Evolutionary conservation across 306 rosid species (phyloP).

Genomic region (Bauhinia variegata): DNA sequence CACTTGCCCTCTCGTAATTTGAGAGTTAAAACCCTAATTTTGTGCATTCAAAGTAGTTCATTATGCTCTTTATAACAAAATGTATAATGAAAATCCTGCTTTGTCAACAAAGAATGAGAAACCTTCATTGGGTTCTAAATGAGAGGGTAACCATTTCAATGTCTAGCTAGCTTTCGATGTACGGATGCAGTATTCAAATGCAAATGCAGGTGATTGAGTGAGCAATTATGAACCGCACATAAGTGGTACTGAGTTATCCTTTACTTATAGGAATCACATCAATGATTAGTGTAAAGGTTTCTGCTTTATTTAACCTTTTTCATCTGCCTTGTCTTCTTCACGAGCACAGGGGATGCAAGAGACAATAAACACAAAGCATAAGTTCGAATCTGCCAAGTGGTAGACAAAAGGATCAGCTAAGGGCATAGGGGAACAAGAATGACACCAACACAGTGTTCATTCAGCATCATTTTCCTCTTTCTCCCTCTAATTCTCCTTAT

Average conservation of each 20-base stretch:
- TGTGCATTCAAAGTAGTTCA: not conserved
- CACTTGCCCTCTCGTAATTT: conserved; percentile 6
- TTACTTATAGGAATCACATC: conserved; percentile 27
- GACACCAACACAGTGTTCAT: conserved; percentile 42
- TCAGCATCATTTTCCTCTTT: conserved; percentile 27
- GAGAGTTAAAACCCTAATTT: conserved; percentile 37
- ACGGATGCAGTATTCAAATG: not conserved
- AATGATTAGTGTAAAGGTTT: conserved; percentile 39
- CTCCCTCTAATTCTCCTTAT: conserved; percentile 27
- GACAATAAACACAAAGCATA: conserved; percentile 26
- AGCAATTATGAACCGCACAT: conserved; percentile 12
- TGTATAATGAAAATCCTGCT: not conserved
- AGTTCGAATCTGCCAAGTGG: conserved; percentile 33
- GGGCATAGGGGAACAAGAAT: conserved; percentile 35
- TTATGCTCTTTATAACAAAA: not conserved
- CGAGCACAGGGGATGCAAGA: conserved; percentile 39
- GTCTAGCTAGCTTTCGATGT: not conserved
- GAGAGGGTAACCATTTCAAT: not conserved
- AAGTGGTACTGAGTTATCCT: conserved; percentile 11
- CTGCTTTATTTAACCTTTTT: conserved; percentile 27
- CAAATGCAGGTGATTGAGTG: conserved; percentile 12
- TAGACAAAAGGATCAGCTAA: conserved; percentile 39
- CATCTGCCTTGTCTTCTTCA: conserved; percentile 36
- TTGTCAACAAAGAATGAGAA: not conserved
- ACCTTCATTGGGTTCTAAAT: not conserved